These are phyloP conservation scores for Cucurbita maxima DNA, from an alignment of 306 rosid genomes.

Conservation along the genomic window DNA sequence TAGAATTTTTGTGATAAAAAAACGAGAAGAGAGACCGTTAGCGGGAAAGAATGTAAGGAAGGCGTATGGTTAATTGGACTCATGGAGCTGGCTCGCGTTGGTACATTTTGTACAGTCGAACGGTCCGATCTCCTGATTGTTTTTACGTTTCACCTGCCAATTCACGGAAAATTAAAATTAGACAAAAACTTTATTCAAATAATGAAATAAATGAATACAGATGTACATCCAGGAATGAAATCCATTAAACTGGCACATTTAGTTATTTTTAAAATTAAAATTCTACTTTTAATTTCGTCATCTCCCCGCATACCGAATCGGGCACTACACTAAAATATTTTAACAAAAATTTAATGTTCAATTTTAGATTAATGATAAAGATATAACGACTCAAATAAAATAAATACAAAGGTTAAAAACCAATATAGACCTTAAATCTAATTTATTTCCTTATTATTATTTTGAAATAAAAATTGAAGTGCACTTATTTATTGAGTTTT, in stretches of 20 bases:
- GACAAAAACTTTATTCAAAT: background rate
- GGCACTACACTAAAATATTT: background rate
- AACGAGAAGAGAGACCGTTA: background rate
- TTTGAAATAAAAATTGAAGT: too few relatives aligned
- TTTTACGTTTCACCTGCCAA: slow-evolving; percentile 64
- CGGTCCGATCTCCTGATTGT: slow-evolving; percentile 61
- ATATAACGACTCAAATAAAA: too few relatives aligned
- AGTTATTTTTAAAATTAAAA: too few relatives aligned
- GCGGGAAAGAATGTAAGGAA: background rate
- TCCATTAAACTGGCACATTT: too few relatives aligned
- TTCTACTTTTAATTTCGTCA: background rate
- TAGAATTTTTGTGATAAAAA: background rate
- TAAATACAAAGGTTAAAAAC: too few relatives aligned
- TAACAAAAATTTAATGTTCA: background rate
- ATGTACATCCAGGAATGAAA: too few relatives aligned
- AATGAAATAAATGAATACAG: too few relatives aligned
- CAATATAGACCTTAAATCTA: too few relatives aligned
- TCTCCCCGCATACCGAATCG: background rate
- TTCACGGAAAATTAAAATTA: background rate
- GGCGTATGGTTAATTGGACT: slow-evolving; percentile 11
- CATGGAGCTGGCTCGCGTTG: slow-evolving; percentile 19
- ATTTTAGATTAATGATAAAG: too few relatives aligned
- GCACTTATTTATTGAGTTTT: too few relatives aligned
- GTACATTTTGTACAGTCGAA: slow-evolving; percentile 71
- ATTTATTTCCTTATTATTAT: too few relatives aligned